Conservation (phyloP, 345 rosid genomes). For the Sonneratia caseolaris region DNA sequence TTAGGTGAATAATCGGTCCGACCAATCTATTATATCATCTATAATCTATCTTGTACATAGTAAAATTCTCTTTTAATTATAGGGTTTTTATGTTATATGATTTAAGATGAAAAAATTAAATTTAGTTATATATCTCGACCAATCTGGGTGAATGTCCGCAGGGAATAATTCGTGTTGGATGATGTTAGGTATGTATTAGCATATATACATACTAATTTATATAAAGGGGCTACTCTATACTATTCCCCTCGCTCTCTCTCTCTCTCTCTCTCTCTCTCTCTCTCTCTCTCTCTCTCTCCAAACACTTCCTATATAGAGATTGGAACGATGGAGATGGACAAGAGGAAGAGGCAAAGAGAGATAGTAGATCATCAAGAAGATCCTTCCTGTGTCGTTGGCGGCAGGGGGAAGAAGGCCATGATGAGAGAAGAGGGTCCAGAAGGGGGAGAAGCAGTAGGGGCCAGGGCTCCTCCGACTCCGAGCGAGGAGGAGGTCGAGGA, state of each 20-base stretch:
- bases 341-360: slow-evolving; percentile 11
- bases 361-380: neutral
- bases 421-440: neutral
- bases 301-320: neutral
- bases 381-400: neutral
- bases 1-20: too few relatives aligned
- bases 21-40: too few relatives aligned
- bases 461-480: slow-evolving; percentile 9
- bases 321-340: slow-evolving; percentile 2
- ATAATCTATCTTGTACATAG: too few relatives aligned
- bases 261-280: neutral
- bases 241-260: neutral
- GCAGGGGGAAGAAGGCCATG: slow-evolving; percentile 7
- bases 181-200: too few relatives aligned
- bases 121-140: too few relatives aligned
- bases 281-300: too few relatives aligned
- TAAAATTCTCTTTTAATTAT: too few relatives aligned
- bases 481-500: slow-evolving; percentile 24
- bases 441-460: neutral
- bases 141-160: too few relatives aligned
- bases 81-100: too few relatives aligned
- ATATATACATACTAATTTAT: too few relatives aligned
- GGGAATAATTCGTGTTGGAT: too few relatives aligned
- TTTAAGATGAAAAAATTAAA: too few relatives aligned
- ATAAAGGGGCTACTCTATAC: neutral